phyloP scores from a whole-genome alignment of 2,329 filamentous ascomycete species.

The Curvularia lunata region DNA sequence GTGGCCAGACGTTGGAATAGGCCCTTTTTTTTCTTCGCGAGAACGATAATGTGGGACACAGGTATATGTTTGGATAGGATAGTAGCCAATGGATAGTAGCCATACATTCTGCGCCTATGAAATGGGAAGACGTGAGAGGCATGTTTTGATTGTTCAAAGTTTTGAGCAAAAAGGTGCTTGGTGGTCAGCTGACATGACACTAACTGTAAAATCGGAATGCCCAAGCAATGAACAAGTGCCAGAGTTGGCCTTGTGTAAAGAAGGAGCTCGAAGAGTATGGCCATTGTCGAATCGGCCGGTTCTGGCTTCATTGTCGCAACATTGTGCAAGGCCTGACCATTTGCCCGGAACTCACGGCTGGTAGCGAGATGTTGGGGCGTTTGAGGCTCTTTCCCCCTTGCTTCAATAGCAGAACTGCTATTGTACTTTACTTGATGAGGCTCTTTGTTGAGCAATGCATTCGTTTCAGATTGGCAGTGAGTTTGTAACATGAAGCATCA shows the following conservation, averaged over 20 bases:
- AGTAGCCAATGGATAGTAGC: conserved; percentile 34
- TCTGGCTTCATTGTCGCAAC: neutral
- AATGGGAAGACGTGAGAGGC: conserved; percentile 27
- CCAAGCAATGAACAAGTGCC: conserved; percentile 31
- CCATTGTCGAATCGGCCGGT: neutral
- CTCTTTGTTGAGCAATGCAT: conserved; percentile 1
- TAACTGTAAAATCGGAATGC: conserved; percentile 1
- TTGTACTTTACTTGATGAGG: neutral
- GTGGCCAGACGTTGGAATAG: conserved; percentile 36
- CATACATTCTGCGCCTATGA: conserved; percentile 39
- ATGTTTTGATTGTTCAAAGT: conserved; percentile 22
- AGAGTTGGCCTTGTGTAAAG: conserved; percentile 28
- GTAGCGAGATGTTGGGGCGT: neutral
- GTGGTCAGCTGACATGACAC: neutral
- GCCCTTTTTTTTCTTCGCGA: conserved; percentile 39
- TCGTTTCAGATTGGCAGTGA: conserved; percentile 3
- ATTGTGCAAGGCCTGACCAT: neutral
- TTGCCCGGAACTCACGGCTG: conserved; percentile 4
- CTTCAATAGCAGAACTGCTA: neutral
- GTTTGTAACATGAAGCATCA: neutral
- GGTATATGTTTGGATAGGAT: conserved; percentile 38
- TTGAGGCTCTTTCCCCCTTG: neutral
- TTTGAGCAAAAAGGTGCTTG: too few species aligned
- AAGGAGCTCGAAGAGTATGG: conserved; percentile 37
- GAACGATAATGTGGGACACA: conserved; percentile 28